Evolutionary conservation across 208 protist species (phyloP).

Genomic region (Leishmania mexicana): DNA sequence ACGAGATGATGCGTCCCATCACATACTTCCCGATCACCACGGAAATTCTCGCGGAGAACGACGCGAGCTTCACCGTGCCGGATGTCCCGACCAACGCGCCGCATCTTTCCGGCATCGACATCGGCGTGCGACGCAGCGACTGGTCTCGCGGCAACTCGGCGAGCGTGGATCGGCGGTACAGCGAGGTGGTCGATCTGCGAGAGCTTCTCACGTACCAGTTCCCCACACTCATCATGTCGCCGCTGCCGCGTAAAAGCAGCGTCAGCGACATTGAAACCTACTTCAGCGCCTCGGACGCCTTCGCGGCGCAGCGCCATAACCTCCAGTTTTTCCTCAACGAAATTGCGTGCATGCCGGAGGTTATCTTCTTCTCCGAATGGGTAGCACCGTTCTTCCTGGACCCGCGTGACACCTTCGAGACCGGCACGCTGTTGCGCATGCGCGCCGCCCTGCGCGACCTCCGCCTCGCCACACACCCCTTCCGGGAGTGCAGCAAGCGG

Average conservation of each 20-base stretch:
- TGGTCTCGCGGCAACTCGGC: slow-evolving; percentile 54
- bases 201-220: slow-evolving; percentile 74
- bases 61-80: slow-evolving; percentile 40
- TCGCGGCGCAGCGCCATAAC: slow-evolving; percentile 58
- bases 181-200: slow-evolving; percentile 75
- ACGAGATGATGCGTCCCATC: slow-evolving; percentile 57
- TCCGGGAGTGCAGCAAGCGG: slow-evolving; percentile 64
- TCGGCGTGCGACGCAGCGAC: slow-evolving; percentile 51
- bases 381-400: slow-evolving; percentile 79
- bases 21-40: slow-evolving; percentile 80
- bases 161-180: slow-evolving; percentile 81
- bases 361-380: slow-evolving; percentile 79
- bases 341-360: slow-evolving; percentile 65
- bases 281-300: slow-evolving; percentile 54
- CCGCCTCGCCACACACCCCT: slow-evolving; percentile 40
- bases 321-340: slow-evolving; percentile 79
- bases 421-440: slow-evolving; percentile 51
- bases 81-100: slow-evolving; percentile 48
- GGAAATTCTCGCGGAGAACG: slow-evolving; percentile 52
- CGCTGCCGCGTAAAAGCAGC: slow-evolving; percentile 74
- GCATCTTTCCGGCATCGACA: slow-evolving; percentile 44
- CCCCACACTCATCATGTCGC: slow-evolving; percentile 73
- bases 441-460: slow-evolving; percentile 42
- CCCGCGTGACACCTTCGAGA: slow-evolving; percentile 73
- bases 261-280: slow-evolving; percentile 72